These are phyloP conservation scores for Urtica urens DNA, from an alignment of 306 rosid species.

Conservation along the genomic window DNA sequence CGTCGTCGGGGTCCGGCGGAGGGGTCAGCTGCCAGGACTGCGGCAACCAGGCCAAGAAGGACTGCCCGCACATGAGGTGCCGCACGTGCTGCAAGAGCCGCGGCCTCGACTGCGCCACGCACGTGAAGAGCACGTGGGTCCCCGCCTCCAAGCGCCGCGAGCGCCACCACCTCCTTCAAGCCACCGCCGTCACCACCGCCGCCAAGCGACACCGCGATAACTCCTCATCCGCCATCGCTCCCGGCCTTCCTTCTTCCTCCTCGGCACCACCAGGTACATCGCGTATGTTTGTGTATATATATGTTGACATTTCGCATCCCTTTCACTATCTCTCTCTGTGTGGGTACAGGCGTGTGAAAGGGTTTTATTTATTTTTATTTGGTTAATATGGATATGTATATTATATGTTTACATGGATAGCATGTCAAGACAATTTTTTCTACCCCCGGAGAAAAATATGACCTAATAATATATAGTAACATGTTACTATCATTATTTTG, in stretches of 20 bases:
- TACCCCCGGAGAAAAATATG: neutral
- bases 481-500: conserved; percentile 10
- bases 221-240: neutral
- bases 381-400: neutral
- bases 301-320: neutral
- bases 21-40: conserved; percentile 88
- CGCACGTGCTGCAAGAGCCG: conserved; percentile 94
- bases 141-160: conserved; percentile 79
- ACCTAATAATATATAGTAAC: neutral
- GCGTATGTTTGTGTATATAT: neutral
- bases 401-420: too few species aligned
- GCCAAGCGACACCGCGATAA: conserved; percentile 20
- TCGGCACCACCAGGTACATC: conserved; percentile 49
- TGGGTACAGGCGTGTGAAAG: conserved; percentile 1
- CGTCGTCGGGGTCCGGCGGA: conserved; percentile 22
- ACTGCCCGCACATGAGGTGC: conserved; percentile 74
- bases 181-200: neutral
- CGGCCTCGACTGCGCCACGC: conserved; percentile 76
- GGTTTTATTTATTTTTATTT: conserved; percentile 15
- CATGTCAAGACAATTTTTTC: too few species aligned
- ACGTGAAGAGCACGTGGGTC: conserved; percentile 88
- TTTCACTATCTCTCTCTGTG: neutral
- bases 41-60: conserved; percentile 94
- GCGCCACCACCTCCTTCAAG: conserved; percentile 39
- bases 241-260: conserved; percentile 23